phyloP scores from a whole-genome alignment of 2,329 filamentous ascomycete species.

The Penicillium digitatum region DNA sequence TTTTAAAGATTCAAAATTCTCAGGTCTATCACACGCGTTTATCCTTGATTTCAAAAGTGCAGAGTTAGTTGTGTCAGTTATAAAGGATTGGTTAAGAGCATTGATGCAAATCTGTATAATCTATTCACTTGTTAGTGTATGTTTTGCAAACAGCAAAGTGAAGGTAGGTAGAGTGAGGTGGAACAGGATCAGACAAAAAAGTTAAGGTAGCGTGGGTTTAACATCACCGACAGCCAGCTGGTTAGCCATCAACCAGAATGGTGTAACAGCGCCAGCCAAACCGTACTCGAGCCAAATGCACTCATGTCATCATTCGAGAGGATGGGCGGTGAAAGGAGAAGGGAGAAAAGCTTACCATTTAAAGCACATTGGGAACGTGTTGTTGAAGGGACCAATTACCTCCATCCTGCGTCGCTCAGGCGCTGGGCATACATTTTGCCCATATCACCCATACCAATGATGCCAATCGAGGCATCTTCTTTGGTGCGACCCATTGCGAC shows the following conservation, averaged over 20 bases:
- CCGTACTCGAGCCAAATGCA: conserved; percentile 99
- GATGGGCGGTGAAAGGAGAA: conserved; percentile 1
- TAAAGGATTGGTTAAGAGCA: background rate
- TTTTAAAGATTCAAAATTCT: conserved; percentile 76
- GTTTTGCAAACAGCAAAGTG: conserved; percentile 12
- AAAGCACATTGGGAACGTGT: conserved; percentile 1
- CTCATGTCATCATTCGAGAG: conserved; percentile 92
- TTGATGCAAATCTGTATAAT: conserved; percentile 13
- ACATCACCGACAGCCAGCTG: conserved; percentile 87
- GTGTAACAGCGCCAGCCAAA: conserved; percentile 58
- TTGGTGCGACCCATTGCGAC: conserved; percentile 41
- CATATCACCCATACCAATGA: conserved; percentile 99
- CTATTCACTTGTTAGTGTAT: conserved; percentile 25
- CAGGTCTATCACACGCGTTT: conserved; percentile 87
- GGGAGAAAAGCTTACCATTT: conserved; percentile 18
- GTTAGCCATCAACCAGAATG: conserved; percentile 67
- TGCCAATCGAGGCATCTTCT: conserved; percentile 75
- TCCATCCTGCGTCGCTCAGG: conserved; percentile 91
- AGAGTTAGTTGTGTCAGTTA: conserved; percentile 27
- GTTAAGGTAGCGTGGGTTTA: conserved; percentile 97
- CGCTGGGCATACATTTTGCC: conserved; percentile 94
- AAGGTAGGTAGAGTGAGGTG: conserved; percentile 11
- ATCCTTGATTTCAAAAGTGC: conserved; percentile 59
- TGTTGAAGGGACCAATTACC: conserved; percentile 56
- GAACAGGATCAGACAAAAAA: conserved; percentile 69